These are phyloP conservation scores for Linnemannia hyalina DNA, from an alignment of 192 early-diverging fungal species.

Conservation along the genomic window DNA sequence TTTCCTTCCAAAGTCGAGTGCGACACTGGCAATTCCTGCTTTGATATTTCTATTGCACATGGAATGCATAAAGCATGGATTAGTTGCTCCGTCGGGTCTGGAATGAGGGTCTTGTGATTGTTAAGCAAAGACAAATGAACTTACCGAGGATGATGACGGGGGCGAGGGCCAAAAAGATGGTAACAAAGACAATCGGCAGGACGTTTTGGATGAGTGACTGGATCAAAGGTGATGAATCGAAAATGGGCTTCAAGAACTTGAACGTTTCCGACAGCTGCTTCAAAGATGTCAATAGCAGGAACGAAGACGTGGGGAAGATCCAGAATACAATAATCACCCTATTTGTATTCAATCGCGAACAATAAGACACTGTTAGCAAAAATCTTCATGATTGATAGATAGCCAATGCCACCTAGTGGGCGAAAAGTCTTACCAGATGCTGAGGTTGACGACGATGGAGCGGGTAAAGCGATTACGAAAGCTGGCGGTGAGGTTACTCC, in stretches of 20 bases:
- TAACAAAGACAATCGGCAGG: constrained; percentile 70
- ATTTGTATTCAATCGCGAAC: not conserved
- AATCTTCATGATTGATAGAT: not conserved
- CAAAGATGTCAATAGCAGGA: constrained; percentile 68
- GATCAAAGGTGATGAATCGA: constrained; percentile 57
- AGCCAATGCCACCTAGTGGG: not conserved
- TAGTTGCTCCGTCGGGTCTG: too few relatives aligned
- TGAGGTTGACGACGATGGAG: constrained; percentile 59
- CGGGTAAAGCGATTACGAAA: constrained; percentile 61
- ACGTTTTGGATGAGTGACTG: constrained; percentile 66
- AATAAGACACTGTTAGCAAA: not conserved
- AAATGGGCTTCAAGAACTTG: constrained; percentile 60
- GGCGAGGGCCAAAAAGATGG: constrained; percentile 64
- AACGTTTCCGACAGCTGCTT: constrained; percentile 62
- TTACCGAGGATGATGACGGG: constrained; percentile 70
- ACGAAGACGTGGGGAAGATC: constrained; percentile 72
- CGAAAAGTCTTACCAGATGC: constrained; percentile 56
- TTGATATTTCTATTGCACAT: constrained; percentile 63
- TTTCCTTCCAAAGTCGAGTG: constrained; percentile 70
- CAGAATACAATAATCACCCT: constrained; percentile 75
- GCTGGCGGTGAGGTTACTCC: constrained; percentile 62
- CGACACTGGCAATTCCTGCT: constrained; percentile 67
- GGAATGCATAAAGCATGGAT: not conserved
- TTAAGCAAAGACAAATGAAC: not conserved
- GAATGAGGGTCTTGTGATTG: too few relatives aligned